Evolutionary conservation across 2,329 filamentous ascomycete species (phyloP), one percentile per base, ranked within the genome.

Genomic region (Zymoseptoria brevis): DNA sequence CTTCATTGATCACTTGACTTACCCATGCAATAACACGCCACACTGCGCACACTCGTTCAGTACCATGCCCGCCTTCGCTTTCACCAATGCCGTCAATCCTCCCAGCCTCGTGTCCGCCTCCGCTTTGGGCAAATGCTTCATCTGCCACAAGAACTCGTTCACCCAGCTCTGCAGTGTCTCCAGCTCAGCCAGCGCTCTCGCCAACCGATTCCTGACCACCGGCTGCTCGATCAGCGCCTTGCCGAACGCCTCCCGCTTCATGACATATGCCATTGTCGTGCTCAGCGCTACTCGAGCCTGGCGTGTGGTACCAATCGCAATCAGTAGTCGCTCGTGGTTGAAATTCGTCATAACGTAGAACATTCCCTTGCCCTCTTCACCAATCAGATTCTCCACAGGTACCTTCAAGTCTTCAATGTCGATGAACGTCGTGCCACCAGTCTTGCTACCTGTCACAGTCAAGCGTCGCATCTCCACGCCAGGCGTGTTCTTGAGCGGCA

Each of bases 361-460:
- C 87, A 90, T 89, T 2, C 87, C 87, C 67, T 81, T 76, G 16
- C 86, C 87, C 71, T 90, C 87, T n/a, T 77, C 67, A 2, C 87
- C 87, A 57, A 90, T 82, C 5, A 90, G 73, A 69, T 90, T 89
- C 67, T 81, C 80, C 0, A 83, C 80, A 0, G 87, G 87, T 0
- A 90, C 87, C 56, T 82, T 80, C 24, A 90, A 87, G 55, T 90
- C 85, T 66, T 89, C 86, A 1, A 90, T 77, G 68, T 88, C 86
- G 65, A 90, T 89, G 71, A 84, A 90, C 0, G 87, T 88, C 0
- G 87, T 90, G 2, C 87, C 87, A 1, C 83, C 82, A 0, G 80
- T 79, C 52, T 82, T 77, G 62, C 85, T 82, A 0, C 87, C 87
- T 1, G 79, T 76, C 2, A 88, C 84, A 65, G 85, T 85, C 58